Conservation (phyloP, 2,329 filamentous ascomycete species). For the Aspergillus latus region DNA sequence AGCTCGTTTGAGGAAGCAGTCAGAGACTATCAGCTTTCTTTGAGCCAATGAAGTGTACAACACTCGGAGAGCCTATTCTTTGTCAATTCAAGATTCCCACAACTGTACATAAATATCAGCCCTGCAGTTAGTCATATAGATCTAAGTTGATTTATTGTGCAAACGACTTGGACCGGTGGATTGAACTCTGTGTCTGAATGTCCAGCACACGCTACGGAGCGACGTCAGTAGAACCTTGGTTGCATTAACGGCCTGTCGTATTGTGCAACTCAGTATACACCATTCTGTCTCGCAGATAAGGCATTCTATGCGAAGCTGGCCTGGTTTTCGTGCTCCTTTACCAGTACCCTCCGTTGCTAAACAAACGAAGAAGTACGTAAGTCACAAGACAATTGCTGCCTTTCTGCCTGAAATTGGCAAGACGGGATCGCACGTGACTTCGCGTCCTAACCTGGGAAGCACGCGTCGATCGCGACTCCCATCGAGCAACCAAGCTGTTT, state of each 20-base stretch:
- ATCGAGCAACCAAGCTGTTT: not conserved
- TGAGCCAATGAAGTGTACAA: constrained; percentile 17
- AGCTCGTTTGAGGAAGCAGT: constrained; percentile 56
- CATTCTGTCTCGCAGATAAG: too few species aligned
- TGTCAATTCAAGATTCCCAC: not conserved
- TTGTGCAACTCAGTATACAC: too few species aligned
- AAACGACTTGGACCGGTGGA: too few species aligned
- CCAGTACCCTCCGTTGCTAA: too few species aligned
- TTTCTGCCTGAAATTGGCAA: not conserved
- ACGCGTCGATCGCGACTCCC: constrained; percentile 19
- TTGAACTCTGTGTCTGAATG: too few species aligned
- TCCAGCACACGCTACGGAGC: too few species aligned
- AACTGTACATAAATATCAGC: constrained; percentile 5
- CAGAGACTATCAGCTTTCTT: constrained; percentile 53
- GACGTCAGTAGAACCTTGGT: too few species aligned
- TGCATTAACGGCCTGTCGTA: too few species aligned
- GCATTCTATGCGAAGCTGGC: too few species aligned
- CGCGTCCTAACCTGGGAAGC: constrained; percentile 10
- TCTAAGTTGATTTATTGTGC: not conserved
- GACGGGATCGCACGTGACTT: constrained; percentile 9
- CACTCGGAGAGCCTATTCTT: not conserved
- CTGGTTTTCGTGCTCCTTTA: too few species aligned
- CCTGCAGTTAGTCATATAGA: not conserved
- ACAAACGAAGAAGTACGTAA: too few species aligned
- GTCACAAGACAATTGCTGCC: not conserved